Conservation (phyloP, 2,329 filamentous ascomycete species). For the Colletotrichum salicis region DNA sequence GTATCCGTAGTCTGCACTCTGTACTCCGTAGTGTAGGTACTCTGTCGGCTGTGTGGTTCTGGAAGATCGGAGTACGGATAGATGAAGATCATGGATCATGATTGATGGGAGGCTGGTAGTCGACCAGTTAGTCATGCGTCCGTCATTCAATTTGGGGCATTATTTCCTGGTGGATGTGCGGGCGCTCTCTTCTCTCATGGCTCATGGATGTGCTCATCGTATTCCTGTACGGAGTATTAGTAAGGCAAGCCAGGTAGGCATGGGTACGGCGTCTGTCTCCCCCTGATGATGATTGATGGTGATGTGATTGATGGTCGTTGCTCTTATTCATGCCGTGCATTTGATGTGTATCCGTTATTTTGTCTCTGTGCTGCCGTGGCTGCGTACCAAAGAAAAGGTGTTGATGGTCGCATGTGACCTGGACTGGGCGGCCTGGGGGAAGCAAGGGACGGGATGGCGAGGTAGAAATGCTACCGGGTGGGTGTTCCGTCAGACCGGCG, state of each 20-base stretch:
- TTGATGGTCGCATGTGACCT: background rate
- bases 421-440: background rate
- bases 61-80: too few relatives aligned
- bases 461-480: slow-evolving; percentile 5
- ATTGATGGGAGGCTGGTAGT: background rate
- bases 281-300: too few relatives aligned
- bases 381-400: too few relatives aligned
- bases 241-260: too few relatives aligned
- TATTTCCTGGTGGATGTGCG: background rate
- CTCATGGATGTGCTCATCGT: background rate
- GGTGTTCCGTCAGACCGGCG: slow-evolving; percentile 1
- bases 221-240: background rate
- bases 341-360: too few relatives aligned
- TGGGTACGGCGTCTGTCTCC: too few relatives aligned
- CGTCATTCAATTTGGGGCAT: slow-evolving; percentile 4
- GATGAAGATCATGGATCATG: too few relatives aligned
- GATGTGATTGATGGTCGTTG: too few relatives aligned
- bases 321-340: too few relatives aligned
- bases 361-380: too few relatives aligned
- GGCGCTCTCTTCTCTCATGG: background rate
- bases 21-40: too few relatives aligned
- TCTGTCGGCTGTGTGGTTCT: too few relatives aligned
- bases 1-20: background rate
- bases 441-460: background rate
- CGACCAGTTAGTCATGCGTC: slow-evolving; percentile 20